A percentile compares a stretch with the other conserved stretches of the same genome.
Conservation (phyloP, 1,284 basidiomycete species). For the Irpex sp. region DNA sequence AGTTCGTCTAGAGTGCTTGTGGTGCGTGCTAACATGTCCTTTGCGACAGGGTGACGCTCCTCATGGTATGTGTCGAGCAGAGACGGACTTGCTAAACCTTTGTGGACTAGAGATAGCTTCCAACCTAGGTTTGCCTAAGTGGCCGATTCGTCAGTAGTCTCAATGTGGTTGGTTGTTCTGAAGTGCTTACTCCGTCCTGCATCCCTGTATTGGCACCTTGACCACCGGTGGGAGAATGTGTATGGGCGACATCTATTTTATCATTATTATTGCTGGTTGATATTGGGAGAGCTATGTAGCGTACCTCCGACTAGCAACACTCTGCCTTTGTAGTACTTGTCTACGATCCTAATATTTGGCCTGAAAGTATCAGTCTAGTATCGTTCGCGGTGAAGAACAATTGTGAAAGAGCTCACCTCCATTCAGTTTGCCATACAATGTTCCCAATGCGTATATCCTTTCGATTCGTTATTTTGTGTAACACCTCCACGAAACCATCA, state of each 20-base stretch:
- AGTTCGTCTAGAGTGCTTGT: background rate
- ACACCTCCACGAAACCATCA: background rate
- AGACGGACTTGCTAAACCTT: conserved; percentile 13
- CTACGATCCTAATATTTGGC: conserved; percentile 30
- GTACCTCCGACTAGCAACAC: conserved; percentile 17
- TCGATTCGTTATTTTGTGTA: background rate
- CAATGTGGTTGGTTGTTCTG: background rate
- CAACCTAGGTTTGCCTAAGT: conserved; percentile 22
- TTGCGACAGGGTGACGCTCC: conserved; percentile 23
- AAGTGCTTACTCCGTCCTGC: conserved; percentile 6
- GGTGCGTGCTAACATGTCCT: conserved; percentile 18
- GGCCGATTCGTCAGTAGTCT: background rate
- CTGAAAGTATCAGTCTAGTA: conserved; percentile 12
- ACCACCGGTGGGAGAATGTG: conserved; percentile 6
- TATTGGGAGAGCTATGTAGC: background rate
- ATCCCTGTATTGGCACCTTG: conserved; percentile 17
- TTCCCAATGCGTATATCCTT: background rate
- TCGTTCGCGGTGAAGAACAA: background rate
- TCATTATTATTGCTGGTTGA: no score
- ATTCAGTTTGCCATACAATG: background rate
- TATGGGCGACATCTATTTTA: background rate
- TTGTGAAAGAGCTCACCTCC: background rate
- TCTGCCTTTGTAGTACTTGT: conserved; percentile 26
- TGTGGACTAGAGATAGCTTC: conserved; percentile 23
- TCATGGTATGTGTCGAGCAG: conserved; percentile 18